Percentiles rank a stretch among this genome's conserved stretches.
phyloP scores from a whole-genome alignment of 176 grass and related monocot species.

The barley (Hordeum vulgare) region MorexV3_pseudomolecules_assembly NC_058524.1:614633956-614634455 shows the following conservation, averaged over 20 bases:
- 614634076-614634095: conserved; percentile 72
- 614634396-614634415: conserved; percentile 83
- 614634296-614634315: background rate
- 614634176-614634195: conserved; percentile 81
- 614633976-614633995: conserved; percentile 67
- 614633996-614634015: conserved; percentile 61
- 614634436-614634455: conserved; percentile 71
- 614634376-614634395: conserved; percentile 61
- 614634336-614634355: conserved; percentile 82
- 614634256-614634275: conserved; percentile 73
- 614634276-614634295: background rate
- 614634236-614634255: conserved; percentile 88
- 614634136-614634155: conserved; percentile 59
- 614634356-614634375: conserved; percentile 83
- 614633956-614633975: conserved; percentile 39
- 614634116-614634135: conserved; percentile 61
- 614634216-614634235: conserved; percentile 95
- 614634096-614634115: conserved; percentile 47
- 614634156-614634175: conserved; percentile 55
- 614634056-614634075: conserved; percentile 63
- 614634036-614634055: conserved; percentile 44
- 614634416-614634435: conserved; percentile 47
- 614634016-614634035: conserved; percentile 72
- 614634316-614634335: conserved; percentile 47
- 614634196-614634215: conserved; percentile 58